Evolutionary conservation across 2,329 filamentous ascomycete genomes (phyloP), one percentile per base, ranked within the genome.

Genomic region (Trichoderma hamatum): DNA sequence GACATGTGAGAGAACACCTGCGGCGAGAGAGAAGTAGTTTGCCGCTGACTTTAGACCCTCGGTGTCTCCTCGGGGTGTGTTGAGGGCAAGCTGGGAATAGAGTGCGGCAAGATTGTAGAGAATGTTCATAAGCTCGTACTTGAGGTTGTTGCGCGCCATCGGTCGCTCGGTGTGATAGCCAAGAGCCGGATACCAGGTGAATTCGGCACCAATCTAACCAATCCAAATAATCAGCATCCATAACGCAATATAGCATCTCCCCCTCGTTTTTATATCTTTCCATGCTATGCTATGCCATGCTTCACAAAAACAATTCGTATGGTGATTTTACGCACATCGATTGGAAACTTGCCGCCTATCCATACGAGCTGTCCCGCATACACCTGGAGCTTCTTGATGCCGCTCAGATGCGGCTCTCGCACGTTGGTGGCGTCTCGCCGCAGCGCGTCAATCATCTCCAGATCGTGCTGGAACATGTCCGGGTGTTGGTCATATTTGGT

Each of bases 401-500:
- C 95, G 77, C 91, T 97, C 5, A 88, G 84, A 77, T 99, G 96
- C 3, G 96, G 89, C 78, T 99, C 96, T 70, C 91, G 88, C 2
- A 96, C 91, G 78, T 94, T 93, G 67, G 97, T 85, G n/a, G 96
- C 96, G 78, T 96, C 92, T 71, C 88, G 87, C 5, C 96, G 90
- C 69, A 98, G 83, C 60, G 88, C 84, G 77, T 98, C 94, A 75
- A 99, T 94, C 72, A 91, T 87, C 76, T 94, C 89, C 69, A 89
- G 88, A 82, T 99, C 96, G 72, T 92, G 87, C 72, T 89, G 88
- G 81, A 99, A 99, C 91, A 97, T 97, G 80, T 97, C 94, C 39
- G 96, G 95, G 78, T 97, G 95, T 79, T 99, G 96, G 80, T 98
- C 95, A 90, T 98, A 98, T 85, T 98, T 97, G 80, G 89, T 91